Percentiles rank a stretch among this genome's conserved stretches.
These are phyloP conservation scores for Blastobotrys apis DNA, from an alignment of 1,139 yeast species.

Conservation along the genomic window DNA sequence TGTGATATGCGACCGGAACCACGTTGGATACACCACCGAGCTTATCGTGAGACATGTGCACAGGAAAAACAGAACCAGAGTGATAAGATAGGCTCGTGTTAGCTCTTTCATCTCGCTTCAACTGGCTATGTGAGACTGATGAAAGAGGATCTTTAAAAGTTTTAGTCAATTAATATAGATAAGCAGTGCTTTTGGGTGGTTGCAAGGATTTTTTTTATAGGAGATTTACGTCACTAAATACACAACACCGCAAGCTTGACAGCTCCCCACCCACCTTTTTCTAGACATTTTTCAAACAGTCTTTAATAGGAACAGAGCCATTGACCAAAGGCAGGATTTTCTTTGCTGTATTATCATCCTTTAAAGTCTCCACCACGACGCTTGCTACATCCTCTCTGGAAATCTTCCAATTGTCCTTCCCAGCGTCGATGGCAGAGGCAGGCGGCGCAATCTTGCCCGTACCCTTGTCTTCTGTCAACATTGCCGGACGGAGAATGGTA, in stretches of 20 bases:
- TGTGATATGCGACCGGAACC: conserved; percentile 4
- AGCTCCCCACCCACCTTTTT: no score
- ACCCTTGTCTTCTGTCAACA: conserved; percentile 39
- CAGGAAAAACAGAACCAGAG: background rate
- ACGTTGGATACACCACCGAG: background rate
- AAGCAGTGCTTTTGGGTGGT: no score
- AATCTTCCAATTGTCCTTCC: background rate
- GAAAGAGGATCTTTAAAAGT: no score
- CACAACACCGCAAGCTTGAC: no score
- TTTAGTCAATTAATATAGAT: no score
- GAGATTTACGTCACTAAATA: no score
- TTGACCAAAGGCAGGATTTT: conserved; percentile 20
- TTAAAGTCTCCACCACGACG: conserved; percentile 15
- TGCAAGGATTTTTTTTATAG: no score
- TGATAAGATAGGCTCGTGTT: background rate
- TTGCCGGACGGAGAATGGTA: conserved; percentile 52
- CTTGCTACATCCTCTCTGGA: conserved; percentile 22
- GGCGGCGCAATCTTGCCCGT: conserved; percentile 34
- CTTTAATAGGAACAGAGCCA: conserved; percentile 17
- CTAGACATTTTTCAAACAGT: no score
- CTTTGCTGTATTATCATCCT: conserved; percentile 14
- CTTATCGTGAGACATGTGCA: background rate
- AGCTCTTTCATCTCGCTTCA: conserved; percentile 7
- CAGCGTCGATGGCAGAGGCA: conserved; percentile 6
- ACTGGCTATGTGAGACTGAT: no score